Evolutionary conservation across 257 asterid genomes (phyloP).

Genomic region (Petunia secreta): DNA sequence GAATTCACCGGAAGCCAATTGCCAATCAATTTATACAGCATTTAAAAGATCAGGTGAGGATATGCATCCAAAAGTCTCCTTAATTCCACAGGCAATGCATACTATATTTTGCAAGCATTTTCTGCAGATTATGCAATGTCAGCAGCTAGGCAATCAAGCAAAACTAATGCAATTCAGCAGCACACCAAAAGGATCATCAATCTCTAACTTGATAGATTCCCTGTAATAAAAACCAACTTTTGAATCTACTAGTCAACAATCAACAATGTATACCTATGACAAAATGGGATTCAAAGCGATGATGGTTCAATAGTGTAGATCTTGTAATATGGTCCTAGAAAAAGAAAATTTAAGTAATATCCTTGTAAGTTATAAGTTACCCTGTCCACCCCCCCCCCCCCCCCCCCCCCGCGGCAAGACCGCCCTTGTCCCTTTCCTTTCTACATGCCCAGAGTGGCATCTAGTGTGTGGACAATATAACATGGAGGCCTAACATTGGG

Average conservation of each 20-base stretch:
- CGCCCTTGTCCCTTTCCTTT: too few species aligned
- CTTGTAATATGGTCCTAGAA: background rate
- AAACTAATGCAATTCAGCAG: background rate
- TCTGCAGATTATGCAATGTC: background rate
- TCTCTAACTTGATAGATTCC: background rate
- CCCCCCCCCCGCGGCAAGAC: background rate
- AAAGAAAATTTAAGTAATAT: background rate
- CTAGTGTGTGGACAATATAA: background rate
- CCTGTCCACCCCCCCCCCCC: background rate
- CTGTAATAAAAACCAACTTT: constrained; percentile 12
- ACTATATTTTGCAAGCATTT: background rate
- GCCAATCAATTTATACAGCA: background rate
- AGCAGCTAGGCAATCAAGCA: background rate
- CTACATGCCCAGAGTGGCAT: background rate
- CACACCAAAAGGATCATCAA: background rate
- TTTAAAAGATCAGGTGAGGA: background rate
- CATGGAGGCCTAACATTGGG: background rate
- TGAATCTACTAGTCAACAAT: background rate
- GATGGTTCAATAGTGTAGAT: background rate
- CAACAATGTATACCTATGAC: background rate
- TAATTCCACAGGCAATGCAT: background rate
- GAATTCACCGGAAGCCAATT: background rate
- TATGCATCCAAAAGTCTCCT: background rate
- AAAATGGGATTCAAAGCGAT: background rate
- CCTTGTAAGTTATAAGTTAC: background rate